These are phyloP conservation scores for Linaria vulgaris DNA, from an alignment of 257 asterid genomes.

Conservation along the genomic window DNA sequence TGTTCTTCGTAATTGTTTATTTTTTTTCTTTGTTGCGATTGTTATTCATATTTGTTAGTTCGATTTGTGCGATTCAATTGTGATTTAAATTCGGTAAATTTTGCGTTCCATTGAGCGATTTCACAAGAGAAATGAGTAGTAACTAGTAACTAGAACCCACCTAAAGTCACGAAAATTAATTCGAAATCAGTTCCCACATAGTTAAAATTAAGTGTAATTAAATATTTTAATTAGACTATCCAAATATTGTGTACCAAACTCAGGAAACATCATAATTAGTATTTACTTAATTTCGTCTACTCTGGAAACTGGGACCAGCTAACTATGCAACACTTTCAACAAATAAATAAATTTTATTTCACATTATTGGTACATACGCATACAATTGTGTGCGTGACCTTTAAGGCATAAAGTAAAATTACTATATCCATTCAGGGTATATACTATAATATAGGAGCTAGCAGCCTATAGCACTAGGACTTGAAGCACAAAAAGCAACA, in stretches of 20 bases:
- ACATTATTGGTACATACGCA: slow-evolving; percentile 15
- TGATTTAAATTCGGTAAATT: no score
- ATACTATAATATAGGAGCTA: slow-evolving; percentile 5
- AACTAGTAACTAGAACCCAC: no score
- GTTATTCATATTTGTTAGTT: no score
- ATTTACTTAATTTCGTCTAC: not conserved
- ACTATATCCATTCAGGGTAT: not conserved
- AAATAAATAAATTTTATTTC: slow-evolving; percentile 10
- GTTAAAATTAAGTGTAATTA: not conserved
- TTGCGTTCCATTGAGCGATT: no score
- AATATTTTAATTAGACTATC: no score
- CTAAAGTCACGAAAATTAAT: no score
- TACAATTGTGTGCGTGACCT: not conserved
- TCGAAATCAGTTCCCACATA: slow-evolving; percentile 11
- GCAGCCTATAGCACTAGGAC: not conserved
- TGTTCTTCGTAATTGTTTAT: no score
- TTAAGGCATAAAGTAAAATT: not conserved
- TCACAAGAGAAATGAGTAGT: no score
- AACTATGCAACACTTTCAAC: slow-evolving; percentile 2
- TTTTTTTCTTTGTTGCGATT: no score
- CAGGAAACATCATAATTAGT: slow-evolving; percentile 30
- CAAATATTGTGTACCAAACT: slow-evolving; percentile 16
- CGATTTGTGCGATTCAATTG: no score
- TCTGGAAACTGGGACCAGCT: slow-evolving; percentile 29
- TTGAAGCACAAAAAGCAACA: slow-evolving; percentile 15